phyloP scores from a whole-genome alignment of 805 yeast species.

The Pichia eremophila region DNA sequence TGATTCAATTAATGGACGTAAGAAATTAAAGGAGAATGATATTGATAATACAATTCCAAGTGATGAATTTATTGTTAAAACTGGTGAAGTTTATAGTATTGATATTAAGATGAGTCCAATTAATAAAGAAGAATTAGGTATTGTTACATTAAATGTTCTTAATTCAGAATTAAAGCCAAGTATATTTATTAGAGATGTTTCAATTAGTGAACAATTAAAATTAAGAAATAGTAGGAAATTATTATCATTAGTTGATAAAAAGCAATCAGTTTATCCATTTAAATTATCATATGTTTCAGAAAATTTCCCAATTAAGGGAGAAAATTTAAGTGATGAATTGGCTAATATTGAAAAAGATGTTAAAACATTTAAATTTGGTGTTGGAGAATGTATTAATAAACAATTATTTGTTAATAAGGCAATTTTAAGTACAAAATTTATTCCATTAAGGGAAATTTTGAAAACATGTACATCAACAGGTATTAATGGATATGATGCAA shows the following conservation, averaged over 20 bases:
- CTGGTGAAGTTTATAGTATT: conserved; percentile 82
- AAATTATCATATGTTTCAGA: conserved; percentile 66
- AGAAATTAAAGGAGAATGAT: conserved; percentile 21
- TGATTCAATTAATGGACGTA: conserved; percentile 27
- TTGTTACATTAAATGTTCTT: conserved; percentile 59
- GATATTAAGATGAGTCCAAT: conserved; percentile 77
- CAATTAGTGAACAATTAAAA: conserved; percentile 69
- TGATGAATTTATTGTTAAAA: conserved; percentile 59
- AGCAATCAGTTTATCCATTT: conserved; percentile 83
- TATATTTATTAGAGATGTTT: conserved; percentile 75
- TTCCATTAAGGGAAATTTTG: conserved; percentile 60
- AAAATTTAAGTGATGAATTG: conserved; percentile 30
- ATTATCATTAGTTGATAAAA: conserved; percentile 59
- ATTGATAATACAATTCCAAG: conserved; percentile 54
- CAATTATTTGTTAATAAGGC: conserved; percentile 70
- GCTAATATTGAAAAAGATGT: conserved; percentile 43
- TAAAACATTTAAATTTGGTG: conserved; percentile 60
- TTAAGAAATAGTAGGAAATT: conserved; percentile 65
- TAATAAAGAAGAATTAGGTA: conserved; percentile 42
- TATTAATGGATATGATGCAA: conserved; percentile 54
- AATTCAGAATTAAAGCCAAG: conserved; percentile 44
- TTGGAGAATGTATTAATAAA: conserved; percentile 71
- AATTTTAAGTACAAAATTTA: conserved; percentile 59
- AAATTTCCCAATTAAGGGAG: conserved; percentile 45
- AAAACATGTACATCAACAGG: conserved; percentile 61